Evolutionary conservation across 2,329 filamentous ascomycete species (phyloP).

Genomic region (Cadophora sp.): DNA sequence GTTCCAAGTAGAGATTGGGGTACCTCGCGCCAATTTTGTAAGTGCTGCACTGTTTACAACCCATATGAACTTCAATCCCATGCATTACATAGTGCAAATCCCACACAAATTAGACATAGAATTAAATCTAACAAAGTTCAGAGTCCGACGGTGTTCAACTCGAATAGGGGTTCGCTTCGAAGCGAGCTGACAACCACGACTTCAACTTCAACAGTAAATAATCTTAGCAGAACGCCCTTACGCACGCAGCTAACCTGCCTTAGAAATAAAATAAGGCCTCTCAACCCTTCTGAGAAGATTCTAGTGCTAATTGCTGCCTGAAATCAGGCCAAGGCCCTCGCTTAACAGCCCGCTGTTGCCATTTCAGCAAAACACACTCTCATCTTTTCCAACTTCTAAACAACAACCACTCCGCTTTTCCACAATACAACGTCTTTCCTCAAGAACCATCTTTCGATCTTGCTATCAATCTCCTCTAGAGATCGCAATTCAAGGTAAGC

Average conservation of each 20-base stretch:
- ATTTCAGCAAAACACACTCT: background rate
- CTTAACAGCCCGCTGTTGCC: background rate
- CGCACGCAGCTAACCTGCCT: background rate
- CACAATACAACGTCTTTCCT: background rate
- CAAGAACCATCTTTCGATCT: background rate
- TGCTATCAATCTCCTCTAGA: background rate
- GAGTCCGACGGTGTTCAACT: background rate
- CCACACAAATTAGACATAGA: background rate
- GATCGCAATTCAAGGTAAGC: background rate
- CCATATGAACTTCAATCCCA: background rate
- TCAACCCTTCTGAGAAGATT: background rate
- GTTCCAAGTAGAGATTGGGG: no score
- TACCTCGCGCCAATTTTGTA: no score
- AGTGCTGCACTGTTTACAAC: no score
- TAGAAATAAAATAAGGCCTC: background rate
- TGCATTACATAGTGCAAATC: background rate
- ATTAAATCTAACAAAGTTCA: background rate
- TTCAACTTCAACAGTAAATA: background rate
- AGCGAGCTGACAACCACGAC: background rate
- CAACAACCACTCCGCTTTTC: background rate
- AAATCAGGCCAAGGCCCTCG: background rate
- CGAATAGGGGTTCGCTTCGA: constrained; percentile 12
- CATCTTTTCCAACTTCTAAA: background rate
- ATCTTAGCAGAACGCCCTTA: background rate
- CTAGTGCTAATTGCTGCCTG: constrained; percentile 4